Conservation (phyloP, 345 rosid species). For the Tarenaya hassleriana region DNA sequence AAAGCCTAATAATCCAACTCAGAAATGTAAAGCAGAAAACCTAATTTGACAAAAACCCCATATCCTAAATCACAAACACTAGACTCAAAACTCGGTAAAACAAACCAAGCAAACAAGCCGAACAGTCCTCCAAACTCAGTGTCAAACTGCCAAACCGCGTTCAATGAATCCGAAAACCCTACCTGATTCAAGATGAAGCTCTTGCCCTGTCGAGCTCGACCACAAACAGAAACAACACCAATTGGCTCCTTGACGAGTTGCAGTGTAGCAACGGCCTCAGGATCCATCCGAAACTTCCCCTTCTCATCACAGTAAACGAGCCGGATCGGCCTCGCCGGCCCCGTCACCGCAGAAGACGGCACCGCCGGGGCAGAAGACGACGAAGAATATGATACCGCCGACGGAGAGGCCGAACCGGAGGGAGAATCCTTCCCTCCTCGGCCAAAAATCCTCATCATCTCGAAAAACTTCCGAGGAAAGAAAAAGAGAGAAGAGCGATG, state of each 20-base stretch:
- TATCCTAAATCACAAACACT: constrained; percentile 24
- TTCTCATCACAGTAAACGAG: constrained; percentile 33
- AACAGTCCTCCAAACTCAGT: background rate
- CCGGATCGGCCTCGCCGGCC: constrained; percentile 92
- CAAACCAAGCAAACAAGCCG: constrained; percentile 7
- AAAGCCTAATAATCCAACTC: background rate
- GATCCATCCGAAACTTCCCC: constrained; percentile 50
- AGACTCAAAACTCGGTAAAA: constrained; percentile 11
- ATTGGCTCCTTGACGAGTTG: constrained; percentile 80
- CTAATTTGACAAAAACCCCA: constrained; percentile 8
- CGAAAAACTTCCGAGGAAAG: background rate
- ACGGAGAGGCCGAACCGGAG: constrained; percentile 31
- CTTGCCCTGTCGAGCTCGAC: constrained; percentile 90
- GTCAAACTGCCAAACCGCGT: background rate
- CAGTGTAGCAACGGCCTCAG: constrained; percentile 87
- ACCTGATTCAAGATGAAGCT: constrained; percentile 96
- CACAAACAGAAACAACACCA: constrained; percentile 81
- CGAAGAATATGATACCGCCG: constrained; percentile 26
- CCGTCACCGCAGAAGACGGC: too few species aligned
- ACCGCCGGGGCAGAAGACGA: constrained; percentile 31
- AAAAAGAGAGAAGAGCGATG: too few species aligned
- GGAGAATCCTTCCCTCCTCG: constrained; percentile 37
- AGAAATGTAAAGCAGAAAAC: constrained; percentile 3
- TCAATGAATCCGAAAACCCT: background rate
- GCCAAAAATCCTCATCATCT: constrained; percentile 40